Evolutionary conservation across 179 eudicot genomes (phyloP), one percentile per base, ranked within the genome.

Genomic region (Amaranthus tricolor): DNA sequence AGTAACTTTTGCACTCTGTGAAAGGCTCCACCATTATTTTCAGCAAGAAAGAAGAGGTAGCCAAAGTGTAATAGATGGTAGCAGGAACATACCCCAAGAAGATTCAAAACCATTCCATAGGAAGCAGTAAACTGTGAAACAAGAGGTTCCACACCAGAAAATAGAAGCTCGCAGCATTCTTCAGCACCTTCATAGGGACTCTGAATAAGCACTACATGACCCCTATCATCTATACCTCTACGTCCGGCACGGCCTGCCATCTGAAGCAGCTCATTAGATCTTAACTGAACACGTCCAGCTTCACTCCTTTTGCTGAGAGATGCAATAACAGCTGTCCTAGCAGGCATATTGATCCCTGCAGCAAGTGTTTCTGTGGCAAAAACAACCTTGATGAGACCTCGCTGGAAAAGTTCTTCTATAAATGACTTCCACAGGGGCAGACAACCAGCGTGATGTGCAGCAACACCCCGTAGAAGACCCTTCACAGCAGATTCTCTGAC

Each of bases 161-260:
- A 93, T 73, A 95, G 91, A 85, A 91, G 79, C 83, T 89, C 90
- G 81, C 93, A 95, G 83, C 97, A 80, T 78, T 95, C 97, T 85
- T 93, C 97, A 65, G 97, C 93, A 61, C 99, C 99, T 87, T 95
- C 99, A 75, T 55, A 87, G 47, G 93, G 90, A 78, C 89, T 87
- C 78, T 95, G 99, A 85, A 95, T 78, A 85, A 95, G 88, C 77
- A 93, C 99, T 61, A 84, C 99, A 86, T 95, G 86, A 78, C 99
- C 99, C 84, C 72, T 88, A 68, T 86, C 89, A 78, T 95, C 99
- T 84, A 93, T 93, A 75, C 99, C 99, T 87, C 99, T 86, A 62
- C 99, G 96, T 61, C 99, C 99, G 82, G 99, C 97, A 71, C 99
- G 97, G 40, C 99, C 99, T 58, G 99, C 97, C 99, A 95, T 95